These are phyloP conservation scores for Lasiosphaeriaceae sp. DNA, from an alignment of 495 filamentous ascomycete genomes.

Conservation along the genomic window DNA sequence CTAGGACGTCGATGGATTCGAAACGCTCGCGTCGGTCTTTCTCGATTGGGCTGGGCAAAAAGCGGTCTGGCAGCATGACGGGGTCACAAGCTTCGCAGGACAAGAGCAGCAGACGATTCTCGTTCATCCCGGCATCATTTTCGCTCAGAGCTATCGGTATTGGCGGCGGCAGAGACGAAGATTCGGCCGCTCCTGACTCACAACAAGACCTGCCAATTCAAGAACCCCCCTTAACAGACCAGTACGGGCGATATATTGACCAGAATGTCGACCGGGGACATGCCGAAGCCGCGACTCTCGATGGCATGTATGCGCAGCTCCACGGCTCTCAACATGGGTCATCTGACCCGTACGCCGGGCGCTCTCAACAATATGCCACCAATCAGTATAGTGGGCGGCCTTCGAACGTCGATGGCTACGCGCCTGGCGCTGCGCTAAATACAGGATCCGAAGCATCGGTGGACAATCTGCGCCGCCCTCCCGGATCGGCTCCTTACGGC, in stretches of 20 bases:
- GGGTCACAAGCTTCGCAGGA: slow-evolving; percentile 51
- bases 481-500: slow-evolving; percentile 32
- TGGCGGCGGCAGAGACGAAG: slow-evolving; percentile 47
- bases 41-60: slow-evolving; percentile 69
- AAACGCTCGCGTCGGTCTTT: slow-evolving; percentile 64
- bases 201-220: slow-evolving; percentile 46
- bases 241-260: slow-evolving; percentile 36
- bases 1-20: slow-evolving; percentile 75
- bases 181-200: slow-evolving; percentile 33
- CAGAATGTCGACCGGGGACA: slow-evolving; percentile 29
- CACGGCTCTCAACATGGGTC: slow-evolving; percentile 28
- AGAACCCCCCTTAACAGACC: slow-evolving; percentile 39
- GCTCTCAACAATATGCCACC: background rate
- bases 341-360: slow-evolving; percentile 14
- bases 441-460: slow-evolving; percentile 48
- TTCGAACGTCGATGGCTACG: slow-evolving; percentile 35
- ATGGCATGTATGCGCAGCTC: slow-evolving; percentile 40
- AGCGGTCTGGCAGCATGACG: slow-evolving; percentile 56
- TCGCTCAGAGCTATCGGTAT: slow-evolving; percentile 58
- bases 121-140: slow-evolving; percentile 72
- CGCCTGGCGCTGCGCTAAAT: slow-evolving; percentile 40
- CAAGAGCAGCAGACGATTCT: slow-evolving; percentile 63
- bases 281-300: slow-evolving; percentile 29
- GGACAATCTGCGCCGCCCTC: slow-evolving; percentile 29
- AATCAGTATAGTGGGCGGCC: slow-evolving; percentile 31